These are phyloP conservation scores for Flaveria bidentis DNA, from an alignment of 129 eudicot species.

Conservation along the genomic window DNA sequence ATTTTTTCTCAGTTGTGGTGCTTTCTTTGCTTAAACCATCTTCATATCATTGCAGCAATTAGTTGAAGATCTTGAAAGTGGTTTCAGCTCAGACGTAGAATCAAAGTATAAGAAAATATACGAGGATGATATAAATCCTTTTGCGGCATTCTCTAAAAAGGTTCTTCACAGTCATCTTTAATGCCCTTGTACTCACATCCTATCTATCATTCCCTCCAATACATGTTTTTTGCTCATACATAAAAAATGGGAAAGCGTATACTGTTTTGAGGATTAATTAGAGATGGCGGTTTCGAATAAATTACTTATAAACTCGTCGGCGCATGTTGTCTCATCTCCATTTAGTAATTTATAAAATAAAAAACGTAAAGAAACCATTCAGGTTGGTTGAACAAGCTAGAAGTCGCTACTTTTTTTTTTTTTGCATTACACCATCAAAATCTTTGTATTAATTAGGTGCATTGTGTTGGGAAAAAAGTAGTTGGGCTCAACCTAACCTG, in stretches of 20 bases:
- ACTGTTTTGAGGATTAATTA: background rate
- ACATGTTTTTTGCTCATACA: background rate
- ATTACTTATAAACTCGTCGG: background rate
- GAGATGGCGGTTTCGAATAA: too few species aligned
- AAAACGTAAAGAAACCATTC: background rate
- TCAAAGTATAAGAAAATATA: slow-evolving; percentile 97
- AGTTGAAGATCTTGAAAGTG: slow-evolving; percentile 89
- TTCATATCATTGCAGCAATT: slow-evolving; percentile 47
- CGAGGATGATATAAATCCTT: slow-evolving; percentile 97
- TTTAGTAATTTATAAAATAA: background rate
- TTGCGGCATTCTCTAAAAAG: slow-evolving; percentile 99
- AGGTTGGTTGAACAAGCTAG: background rate
- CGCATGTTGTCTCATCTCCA: background rate
- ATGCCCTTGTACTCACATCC: background rate
- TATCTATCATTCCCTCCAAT: background rate
- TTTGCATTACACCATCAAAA: background rate
- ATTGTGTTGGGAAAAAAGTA: too few species aligned
- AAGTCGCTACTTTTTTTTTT: background rate
- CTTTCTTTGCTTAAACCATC: slow-evolving; percentile 13
- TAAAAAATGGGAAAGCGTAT: background rate
- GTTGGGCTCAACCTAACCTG: too few species aligned
- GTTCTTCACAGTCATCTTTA: slow-evolving; percentile 33
- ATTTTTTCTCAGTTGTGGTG: background rate
- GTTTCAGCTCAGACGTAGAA: slow-evolving; percentile 95
- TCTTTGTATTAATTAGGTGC: background rate